These are phyloP conservation scores for Aspergillus oerlinghausenensis DNA, from an alignment of 2,329 filamentous ascomycete genomes.

Conservation along the genomic window DNA sequence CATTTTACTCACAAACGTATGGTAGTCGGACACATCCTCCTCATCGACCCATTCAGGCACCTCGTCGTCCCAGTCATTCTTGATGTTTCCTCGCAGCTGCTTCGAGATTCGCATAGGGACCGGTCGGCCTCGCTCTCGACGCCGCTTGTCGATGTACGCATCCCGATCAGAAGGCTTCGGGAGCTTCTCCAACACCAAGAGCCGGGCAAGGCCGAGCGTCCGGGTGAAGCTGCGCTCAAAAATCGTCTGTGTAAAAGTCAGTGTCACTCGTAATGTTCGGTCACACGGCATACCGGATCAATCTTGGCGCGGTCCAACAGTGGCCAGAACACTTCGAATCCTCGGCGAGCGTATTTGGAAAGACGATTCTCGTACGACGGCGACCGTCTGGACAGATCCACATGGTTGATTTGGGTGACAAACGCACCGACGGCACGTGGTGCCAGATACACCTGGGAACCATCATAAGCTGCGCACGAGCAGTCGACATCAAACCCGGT, in stretches of 20 bases:
- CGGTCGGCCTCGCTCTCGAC: conserved; percentile 68
- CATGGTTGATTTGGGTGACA: conserved; percentile 75
- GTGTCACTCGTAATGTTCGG: neutral
- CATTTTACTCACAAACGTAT: conserved; percentile 58
- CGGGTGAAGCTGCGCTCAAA: conserved; percentile 75
- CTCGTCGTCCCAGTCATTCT: conserved; percentile 72
- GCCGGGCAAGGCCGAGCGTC: conserved; percentile 70
- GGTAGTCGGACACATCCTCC: conserved; percentile 72
- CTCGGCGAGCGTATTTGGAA: conserved; percentile 77
- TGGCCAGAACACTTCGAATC: conserved; percentile 80
- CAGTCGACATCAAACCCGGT: conserved; percentile 88
- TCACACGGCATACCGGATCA: conserved; percentile 52
- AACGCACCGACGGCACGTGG: conserved; percentile 73
- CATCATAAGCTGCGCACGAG: conserved; percentile 75
- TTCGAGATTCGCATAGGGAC: conserved; percentile 32
- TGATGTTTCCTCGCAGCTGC: conserved; percentile 65
- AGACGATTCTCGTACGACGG: conserved; percentile 84
- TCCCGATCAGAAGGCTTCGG: conserved; percentile 67
- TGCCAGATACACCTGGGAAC: conserved; percentile 71
- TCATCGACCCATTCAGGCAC: conserved; percentile 77
- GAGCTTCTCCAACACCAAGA: conserved; percentile 74
- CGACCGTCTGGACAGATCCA: conserved; percentile 74
- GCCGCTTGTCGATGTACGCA: conserved; percentile 63
- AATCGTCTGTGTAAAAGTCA: conserved; percentile 52
- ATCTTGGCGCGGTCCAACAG: conserved; percentile 68